Conservation (phyloP, 2,329 filamentous ascomycete genomes). For the Pestalotiopsis sp. region DNA sequence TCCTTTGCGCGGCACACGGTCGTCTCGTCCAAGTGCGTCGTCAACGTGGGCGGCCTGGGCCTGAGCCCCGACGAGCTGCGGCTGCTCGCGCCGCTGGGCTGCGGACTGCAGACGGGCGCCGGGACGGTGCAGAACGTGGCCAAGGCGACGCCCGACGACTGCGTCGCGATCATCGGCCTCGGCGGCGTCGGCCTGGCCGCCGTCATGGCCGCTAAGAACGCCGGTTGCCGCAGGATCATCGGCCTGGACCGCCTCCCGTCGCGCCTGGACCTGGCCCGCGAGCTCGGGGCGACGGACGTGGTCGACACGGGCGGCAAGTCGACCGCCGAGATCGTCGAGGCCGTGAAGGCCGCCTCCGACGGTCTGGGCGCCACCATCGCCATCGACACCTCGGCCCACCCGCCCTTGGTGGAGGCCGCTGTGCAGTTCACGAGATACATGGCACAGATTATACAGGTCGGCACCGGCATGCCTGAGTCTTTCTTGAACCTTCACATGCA, state of each 20-base stretch:
- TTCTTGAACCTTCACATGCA: constrained; percentile 45
- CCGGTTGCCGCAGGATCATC: constrained; percentile 13
- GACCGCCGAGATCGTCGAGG: constrained; percentile 48
- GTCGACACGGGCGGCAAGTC: constrained; percentile 29
- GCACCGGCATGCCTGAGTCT: constrained; percentile 45
- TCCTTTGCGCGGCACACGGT: constrained; percentile 16
- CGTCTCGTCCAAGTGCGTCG: constrained; percentile 14
- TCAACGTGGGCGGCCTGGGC: constrained; percentile 11
- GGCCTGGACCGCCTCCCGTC: constrained; percentile 66
- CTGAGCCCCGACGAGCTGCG: constrained; percentile 16
- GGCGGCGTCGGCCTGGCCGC: constrained; percentile 17
- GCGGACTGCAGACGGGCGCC: constrained; percentile 15
- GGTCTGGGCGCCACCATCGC: constrained; percentile 47
- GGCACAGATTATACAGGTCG: constrained; percentile 54
- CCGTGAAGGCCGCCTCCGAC: constrained; percentile 49
- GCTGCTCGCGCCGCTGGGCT: constrained; percentile 15
- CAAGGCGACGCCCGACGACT: constrained; percentile 11
- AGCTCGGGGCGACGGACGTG: constrained; percentile 59
- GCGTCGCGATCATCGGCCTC: constrained; percentile 16
- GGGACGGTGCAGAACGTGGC: constrained; percentile 17
- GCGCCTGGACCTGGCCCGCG: constrained; percentile 68
- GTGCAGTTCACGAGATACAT: constrained; percentile 44
- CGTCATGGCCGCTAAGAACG: constrained; percentile 15
- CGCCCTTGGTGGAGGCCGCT: constrained; percentile 41
- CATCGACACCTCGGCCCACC: constrained; percentile 53